Base-by-base conservation (phyloP, 345 rosid genomes). In the Eucalyptus pauciflora region DNA sequence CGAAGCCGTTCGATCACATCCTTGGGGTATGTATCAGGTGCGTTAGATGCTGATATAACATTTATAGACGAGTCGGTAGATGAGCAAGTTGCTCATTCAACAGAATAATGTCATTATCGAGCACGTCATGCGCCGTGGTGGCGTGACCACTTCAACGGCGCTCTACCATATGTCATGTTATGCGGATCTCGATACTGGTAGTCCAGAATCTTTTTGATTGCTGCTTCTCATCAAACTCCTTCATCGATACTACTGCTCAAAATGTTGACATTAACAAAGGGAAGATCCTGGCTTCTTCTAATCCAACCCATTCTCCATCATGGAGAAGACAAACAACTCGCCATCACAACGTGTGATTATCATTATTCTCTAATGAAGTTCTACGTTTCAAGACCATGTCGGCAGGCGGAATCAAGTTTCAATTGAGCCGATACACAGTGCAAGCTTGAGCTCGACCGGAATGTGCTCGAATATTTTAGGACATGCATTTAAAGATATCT, bases 361-460 rank as follows among this genome's bases (percentile, higher is more conserved):
- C 48, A 20, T 10, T 76, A 10, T 20, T 22, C 83, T 24, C 8
- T 6, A 17, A 37, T 11, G 13, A 76, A 37, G 48, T 41, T 10
- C 8, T 20, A 10, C 0, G 29, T 11, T 11, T 76, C 9, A 0
- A 76, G 11, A 20, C 5, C 5, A 41, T 22, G 46, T 41, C 1
- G 1, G 24, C 13, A 13, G 48, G 48, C 2, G 9, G 29, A 76
- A 76, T 41, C 29, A 13, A 20, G 29, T 76, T 76, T 41, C 29
- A 20, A 22, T 76, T 16, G 16, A 20, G 48, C 48, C 1, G 4
- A 76, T 76, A 11, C 29, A 41, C 48, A 41, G 15, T 37, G 83
- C 83, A 76, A 71, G 80, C 48, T 20, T 3, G 29, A 5, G 83
- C 48, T 22, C 3, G 15, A 76, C 25, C 9, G 7, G 12, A 18